phyloP scores from a whole-genome alignment of 2,329 filamentous ascomycete species.

The Hypoxylon sp. region DNA sequence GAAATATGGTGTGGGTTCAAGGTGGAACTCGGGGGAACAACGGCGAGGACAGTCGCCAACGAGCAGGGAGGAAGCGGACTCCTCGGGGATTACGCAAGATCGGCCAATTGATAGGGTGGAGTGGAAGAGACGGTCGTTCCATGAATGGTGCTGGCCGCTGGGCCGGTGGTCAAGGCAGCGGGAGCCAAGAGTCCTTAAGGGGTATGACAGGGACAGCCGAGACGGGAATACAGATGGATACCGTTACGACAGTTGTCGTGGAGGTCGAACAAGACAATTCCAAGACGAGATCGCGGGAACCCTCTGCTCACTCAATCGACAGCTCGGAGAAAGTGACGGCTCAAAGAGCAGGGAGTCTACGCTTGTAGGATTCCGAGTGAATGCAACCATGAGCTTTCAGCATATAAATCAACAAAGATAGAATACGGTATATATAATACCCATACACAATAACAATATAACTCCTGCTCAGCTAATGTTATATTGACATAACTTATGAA shows the following conservation, averaged over 20 bases:
- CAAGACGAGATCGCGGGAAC: constrained; percentile 36
- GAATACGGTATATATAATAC: neutral
- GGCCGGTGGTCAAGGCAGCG: constrained; percentile 30
- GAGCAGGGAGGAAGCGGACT: constrained; percentile 32
- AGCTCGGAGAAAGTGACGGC: constrained; percentile 37
- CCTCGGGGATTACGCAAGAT: constrained; percentile 40
- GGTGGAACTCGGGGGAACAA: constrained; percentile 40
- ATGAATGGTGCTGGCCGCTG: constrained; percentile 24
- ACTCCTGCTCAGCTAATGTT: neutral
- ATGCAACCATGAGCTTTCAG: neutral
- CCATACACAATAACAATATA: neutral
- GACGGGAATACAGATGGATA: constrained; percentile 53
- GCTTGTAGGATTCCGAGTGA: constrained; percentile 11
- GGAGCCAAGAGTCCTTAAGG: constrained; percentile 51
- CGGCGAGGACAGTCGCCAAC: constrained; percentile 8
- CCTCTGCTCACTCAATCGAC: constrained; percentile 41
- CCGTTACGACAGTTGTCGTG: constrained; percentile 51
- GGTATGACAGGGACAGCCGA: constrained; percentile 34
- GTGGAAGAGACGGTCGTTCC: constrained; percentile 27
- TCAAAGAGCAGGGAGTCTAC: constrained; percentile 27
- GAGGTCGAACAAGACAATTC: constrained; percentile 45
- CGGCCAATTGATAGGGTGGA: constrained; percentile 29
- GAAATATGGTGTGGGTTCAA: constrained; percentile 54
- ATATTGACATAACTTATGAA: neutral
- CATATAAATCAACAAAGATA: neutral